phyloP scores from a whole-genome alignment of 2,329 filamentous ascomycete genomes.

The Verruconis gallopava region DNA sequence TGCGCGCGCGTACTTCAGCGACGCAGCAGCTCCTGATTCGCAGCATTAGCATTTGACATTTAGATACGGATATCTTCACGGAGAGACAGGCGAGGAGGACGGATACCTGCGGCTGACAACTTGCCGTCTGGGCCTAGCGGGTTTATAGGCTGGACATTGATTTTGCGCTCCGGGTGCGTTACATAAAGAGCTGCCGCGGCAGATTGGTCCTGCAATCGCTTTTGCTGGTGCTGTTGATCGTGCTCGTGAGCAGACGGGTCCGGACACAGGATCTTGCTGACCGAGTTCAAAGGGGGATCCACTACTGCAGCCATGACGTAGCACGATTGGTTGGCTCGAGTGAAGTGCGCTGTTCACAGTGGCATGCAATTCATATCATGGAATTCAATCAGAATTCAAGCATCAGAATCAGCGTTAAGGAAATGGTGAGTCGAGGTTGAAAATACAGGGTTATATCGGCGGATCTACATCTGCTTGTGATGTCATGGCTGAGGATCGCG shows the following conservation, averaged over 20 bases:
- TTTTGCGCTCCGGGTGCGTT: constrained; percentile 24
- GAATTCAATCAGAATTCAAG: no score
- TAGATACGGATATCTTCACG: neutral
- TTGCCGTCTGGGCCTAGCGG: constrained; percentile 40
- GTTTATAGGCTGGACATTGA: constrained; percentile 17
- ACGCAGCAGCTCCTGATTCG: constrained; percentile 39
- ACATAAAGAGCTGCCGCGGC: constrained; percentile 49
- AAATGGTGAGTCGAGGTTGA: no score
- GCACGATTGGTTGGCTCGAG: no score
- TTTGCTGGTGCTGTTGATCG: constrained; percentile 18
- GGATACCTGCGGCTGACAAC: constrained; percentile 44
- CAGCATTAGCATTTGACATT: neutral
- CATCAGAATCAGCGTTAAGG: no score
- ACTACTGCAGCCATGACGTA: no score
- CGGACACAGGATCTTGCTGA: no score
- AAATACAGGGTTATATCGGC: no score
- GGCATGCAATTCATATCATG: no score
- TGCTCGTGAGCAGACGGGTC: constrained; percentile 32
- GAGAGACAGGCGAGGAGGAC: neutral
- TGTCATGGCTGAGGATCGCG: no score
- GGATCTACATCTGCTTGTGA: no score
- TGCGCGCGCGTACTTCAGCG: constrained; percentile 58
- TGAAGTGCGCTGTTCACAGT: no score
- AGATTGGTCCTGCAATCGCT: constrained; percentile 39
- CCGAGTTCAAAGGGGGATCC: no score